phyloP scores from a whole-genome alignment of 2,329 filamentous ascomycete species.

The Fusarium lateritium region DNA sequence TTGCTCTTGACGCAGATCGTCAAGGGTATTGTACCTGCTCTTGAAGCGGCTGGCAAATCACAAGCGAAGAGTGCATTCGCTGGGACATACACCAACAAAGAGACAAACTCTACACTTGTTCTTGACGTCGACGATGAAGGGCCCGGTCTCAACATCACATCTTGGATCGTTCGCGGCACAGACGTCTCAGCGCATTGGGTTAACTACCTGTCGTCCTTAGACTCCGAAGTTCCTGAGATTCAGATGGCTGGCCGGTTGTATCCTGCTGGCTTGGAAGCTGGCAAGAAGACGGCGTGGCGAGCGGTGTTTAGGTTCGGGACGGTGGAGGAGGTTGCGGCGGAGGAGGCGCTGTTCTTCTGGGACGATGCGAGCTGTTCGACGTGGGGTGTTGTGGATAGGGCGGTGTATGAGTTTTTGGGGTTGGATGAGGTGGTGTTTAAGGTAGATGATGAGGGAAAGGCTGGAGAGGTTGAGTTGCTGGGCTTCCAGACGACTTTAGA shows the following conservation, averaged over 20 bases:
- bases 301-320: constrained; percentile 4
- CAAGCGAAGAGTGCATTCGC: not conserved
- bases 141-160: not conserved
- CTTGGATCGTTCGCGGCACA: constrained; percentile 16
- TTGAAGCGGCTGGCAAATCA: constrained; percentile 14
- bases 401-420: not conserved
- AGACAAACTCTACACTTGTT: not conserved
- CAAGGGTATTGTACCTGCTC: not conserved
- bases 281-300: not conserved
- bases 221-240: not conserved
- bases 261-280: not conserved
- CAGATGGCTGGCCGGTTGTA: not conserved
- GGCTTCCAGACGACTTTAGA: constrained; percentile 9
- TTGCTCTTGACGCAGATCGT: constrained; percentile 17
- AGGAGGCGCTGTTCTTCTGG: constrained; percentile 10
- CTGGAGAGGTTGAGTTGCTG: not conserved
- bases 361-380: constrained; percentile 13
- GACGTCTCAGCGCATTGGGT: constrained; percentile 12
- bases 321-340: not conserved
- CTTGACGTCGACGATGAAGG: not conserved
- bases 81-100: constrained; percentile 1
- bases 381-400: constrained; percentile 13
- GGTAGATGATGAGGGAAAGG: not conserved
- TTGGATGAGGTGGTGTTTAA: constrained; percentile 20
- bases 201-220: not conserved